phyloP scores from a whole-genome alignment of 805 yeast genomes.

The Scheffersomyces stipitis region DNA sequence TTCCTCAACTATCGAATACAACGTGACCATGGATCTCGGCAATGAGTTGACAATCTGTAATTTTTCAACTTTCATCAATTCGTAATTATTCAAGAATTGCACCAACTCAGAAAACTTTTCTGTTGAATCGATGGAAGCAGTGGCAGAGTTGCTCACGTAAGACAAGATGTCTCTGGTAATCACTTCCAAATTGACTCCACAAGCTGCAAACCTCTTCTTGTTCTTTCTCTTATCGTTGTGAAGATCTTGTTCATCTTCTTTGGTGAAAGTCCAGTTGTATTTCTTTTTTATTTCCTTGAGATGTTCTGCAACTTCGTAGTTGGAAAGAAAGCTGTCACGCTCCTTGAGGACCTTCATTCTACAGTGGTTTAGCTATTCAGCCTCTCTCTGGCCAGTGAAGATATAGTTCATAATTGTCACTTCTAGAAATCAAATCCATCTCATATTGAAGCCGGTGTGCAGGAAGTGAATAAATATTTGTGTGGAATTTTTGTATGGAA shows the following conservation, averaged over 20 bases:
- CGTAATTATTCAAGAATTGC: conserved; percentile 46
- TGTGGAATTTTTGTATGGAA: too few relatives aligned
- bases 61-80: conserved; percentile 77
- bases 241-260: conserved; percentile 27
- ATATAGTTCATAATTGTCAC: too few relatives aligned
- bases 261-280: conserved; percentile 46
- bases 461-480: too few relatives aligned
- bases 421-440: too few relatives aligned
- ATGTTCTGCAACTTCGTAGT: conserved; percentile 63
- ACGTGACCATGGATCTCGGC: conserved; percentile 76
- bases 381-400: too few relatives aligned
- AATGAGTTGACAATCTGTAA: conserved; percentile 79
- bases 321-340: conserved; percentile 61
- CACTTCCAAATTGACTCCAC: conserved; percentile 49
- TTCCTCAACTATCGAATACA: conserved; percentile 84
- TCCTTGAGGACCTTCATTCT: conserved; percentile 45
- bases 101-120: conserved; percentile 39
- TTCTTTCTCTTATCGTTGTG: conserved; percentile 25
- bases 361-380: too few relatives aligned
- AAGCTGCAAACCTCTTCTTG: conserved; percentile 33
- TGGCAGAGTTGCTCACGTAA: conserved; percentile 35
- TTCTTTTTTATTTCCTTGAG: conserved; percentile 47
- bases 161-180: conserved; percentile 48
- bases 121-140: conserved; percentile 18
- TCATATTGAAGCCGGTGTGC: too few relatives aligned